A percentile compares a stretch with the other conserved stretches of the same genome.
phyloP scores from a whole-genome alignment of 345 rosid genomes.

The Eucalyptus polyanthemos region DNA sequence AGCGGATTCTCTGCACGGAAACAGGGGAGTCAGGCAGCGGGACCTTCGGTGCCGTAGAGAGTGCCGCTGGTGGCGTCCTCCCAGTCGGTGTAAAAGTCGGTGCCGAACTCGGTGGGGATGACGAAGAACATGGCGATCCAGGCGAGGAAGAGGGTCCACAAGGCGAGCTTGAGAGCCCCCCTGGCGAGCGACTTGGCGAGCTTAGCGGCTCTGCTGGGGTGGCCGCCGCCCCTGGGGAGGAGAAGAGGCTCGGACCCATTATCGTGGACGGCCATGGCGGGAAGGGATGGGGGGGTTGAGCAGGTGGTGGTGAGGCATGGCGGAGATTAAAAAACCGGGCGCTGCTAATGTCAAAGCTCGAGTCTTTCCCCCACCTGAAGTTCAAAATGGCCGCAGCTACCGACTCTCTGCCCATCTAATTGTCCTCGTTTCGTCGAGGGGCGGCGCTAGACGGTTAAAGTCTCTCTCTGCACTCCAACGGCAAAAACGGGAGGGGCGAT shows the following conservation, averaged over 20 bases:
- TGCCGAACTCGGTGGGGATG: background rate
- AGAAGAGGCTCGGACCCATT: background rate
- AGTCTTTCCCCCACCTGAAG: background rate
- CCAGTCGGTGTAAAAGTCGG: background rate
- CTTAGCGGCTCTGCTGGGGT: background rate
- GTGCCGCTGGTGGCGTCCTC: background rate
- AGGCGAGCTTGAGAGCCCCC: constrained; percentile 3
- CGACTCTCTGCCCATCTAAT: background rate
- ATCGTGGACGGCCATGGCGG: background rate
- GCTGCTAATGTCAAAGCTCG: background rate
- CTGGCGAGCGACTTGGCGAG: background rate
- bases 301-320: background rate
- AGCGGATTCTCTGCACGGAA: background rate
- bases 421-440: background rate
- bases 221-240: background rate
- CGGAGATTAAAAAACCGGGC: background rate
- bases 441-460: background rate
- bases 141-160: constrained; percentile 2
- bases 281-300: background rate
- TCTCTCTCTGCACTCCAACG: background rate
- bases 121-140: constrained; percentile 11
- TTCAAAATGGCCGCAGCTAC: background rate
- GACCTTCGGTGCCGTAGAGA: constrained; percentile 10
- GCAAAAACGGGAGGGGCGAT: background rate
- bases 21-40: background rate